A percentile compares a stretch with the other conserved stretches of the same genome.
Evolutionary conservation across 1,284 basidiomycete species (phyloP).

Genomic region (Porodaedalea pini): DNA sequence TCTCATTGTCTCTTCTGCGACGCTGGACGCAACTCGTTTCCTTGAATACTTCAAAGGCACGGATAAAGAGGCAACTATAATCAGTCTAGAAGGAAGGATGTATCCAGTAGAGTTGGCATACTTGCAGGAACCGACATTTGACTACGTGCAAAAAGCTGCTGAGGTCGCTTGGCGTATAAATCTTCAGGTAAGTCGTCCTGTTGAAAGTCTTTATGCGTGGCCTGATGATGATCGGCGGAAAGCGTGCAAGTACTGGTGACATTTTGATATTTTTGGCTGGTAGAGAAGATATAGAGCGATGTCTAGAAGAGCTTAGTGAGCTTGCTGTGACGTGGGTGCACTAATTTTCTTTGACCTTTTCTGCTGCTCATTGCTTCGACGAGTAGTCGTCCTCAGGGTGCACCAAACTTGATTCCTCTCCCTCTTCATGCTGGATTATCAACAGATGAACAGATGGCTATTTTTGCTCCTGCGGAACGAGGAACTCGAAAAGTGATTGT

Average conservation of each 20-base stretch:
- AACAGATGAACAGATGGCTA: constrained; percentile 79
- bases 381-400: constrained; percentile 61
- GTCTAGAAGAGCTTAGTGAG: constrained; percentile 79
- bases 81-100: constrained; percentile 91
- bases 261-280: constrained; percentile 93
- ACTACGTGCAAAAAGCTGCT: constrained; percentile 84
- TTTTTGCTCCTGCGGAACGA: constrained; percentile 74
- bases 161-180: constrained; percentile 88
- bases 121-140: constrained; percentile 65
- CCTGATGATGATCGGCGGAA: constrained; percentile 3
- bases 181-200: constrained; percentile 52
- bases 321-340: constrained; percentile 63
- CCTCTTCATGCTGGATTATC: constrained; percentile 88
- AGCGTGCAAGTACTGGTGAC: constrained; percentile 65
- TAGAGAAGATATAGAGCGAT: constrained; percentile 94
- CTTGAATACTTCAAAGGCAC: constrained; percentile 80
- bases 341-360: constrained; percentile 1
- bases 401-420: constrained; percentile 60
- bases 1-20: constrained; percentile 92
- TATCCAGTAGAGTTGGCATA: constrained; percentile 87
- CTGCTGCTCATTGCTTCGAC: background rate
- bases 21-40: constrained; percentile 87
- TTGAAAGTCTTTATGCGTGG: background rate
- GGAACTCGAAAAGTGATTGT: constrained; percentile 88
- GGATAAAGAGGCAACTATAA: constrained; percentile 63